These are phyloP conservation scores for Fusarium bactridioides DNA, from an alignment of 2,329 filamentous ascomycete species.

Conservation along the genomic window DNA sequence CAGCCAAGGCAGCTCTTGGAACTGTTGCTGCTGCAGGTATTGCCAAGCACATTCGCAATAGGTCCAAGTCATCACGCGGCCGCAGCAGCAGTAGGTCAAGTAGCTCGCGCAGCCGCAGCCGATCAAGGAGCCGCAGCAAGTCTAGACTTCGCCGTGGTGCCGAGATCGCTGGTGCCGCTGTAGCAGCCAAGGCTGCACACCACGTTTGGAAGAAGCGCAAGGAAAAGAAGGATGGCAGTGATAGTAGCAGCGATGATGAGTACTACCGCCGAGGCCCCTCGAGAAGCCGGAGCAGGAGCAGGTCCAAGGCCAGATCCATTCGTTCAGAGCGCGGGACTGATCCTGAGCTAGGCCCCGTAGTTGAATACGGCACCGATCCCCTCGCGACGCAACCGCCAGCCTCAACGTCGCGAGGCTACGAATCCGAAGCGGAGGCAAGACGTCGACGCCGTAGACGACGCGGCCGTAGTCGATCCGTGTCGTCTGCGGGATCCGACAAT, in stretches of 20 bases:
- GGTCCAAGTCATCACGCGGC: conserved; percentile 53
- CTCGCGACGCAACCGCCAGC: conserved; percentile 55
- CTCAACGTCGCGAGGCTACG: conserved; percentile 51
- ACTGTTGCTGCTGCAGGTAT: conserved; percentile 66
- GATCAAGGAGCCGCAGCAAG: conserved; percentile 50
- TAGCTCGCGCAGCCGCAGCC: conserved; percentile 33
- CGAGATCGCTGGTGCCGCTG: conserved; percentile 67
- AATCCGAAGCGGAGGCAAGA: conserved; percentile 58
- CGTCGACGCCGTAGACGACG: conserved; percentile 51
- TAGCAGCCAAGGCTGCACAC: conserved; percentile 67
- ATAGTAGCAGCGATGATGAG: conserved; percentile 47
- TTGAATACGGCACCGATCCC: conserved; percentile 70
- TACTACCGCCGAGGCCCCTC: conserved; percentile 48
- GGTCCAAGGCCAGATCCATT: conserved; percentile 60
- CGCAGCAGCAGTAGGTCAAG: conserved; percentile 35
- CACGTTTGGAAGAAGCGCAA: conserved; percentile 68
- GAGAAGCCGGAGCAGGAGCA: conserved; percentile 54
- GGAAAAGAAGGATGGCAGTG: conserved; percentile 63
- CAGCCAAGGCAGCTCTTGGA: conserved; percentile 66
- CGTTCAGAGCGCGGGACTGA: conserved; percentile 64
- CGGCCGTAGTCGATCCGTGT: conserved; percentile 45
- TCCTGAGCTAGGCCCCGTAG: conserved; percentile 70
- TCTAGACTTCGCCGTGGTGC: conserved; percentile 62
- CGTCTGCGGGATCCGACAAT: conserved; percentile 46
- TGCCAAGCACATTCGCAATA: conserved; percentile 64